Conservation (phyloP, 768 basidiomycete genomes). For the Tricholomella constricta region DNA sequence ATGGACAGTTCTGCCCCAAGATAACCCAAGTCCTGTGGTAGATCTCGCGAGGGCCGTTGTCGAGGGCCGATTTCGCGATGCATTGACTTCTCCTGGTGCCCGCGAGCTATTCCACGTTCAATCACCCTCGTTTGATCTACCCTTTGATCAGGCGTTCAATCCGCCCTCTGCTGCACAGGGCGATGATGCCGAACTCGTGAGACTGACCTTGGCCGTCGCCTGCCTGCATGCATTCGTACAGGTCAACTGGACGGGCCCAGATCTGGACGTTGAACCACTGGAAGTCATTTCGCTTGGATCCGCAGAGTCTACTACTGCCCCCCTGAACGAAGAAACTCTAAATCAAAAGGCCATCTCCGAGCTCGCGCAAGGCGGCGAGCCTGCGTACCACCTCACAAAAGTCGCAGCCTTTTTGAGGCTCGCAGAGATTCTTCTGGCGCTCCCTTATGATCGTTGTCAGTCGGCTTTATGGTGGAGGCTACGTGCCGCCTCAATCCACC, state of each 20-base stretch:
- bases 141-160: slow-evolving; percentile 42
- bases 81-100: slow-evolving; percentile 48
- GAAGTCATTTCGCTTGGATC: slow-evolving; percentile 38
- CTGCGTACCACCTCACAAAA: slow-evolving; percentile 88
- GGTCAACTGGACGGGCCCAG: slow-evolving; percentile 95
- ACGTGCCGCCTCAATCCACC: slow-evolving; percentile 70
- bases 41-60: slow-evolving; percentile 57
- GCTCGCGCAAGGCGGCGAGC: slow-evolving; percentile 87
- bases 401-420: slow-evolving; percentile 71
- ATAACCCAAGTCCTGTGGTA: slow-evolving; percentile 20
- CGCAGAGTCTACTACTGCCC: slow-evolving; percentile 15
- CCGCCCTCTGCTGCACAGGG: slow-evolving; percentile 20
- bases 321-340: slow-evolving; percentile 49
- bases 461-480: slow-evolving; percentile 83
- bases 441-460: slow-evolving; percentile 47
- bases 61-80: slow-evolving; percentile 59
- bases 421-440: slow-evolving; percentile 67
- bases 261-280: slow-evolving; percentile 60
- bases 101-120: slow-evolving; percentile 38
- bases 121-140: slow-evolving; percentile 27
- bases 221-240: slow-evolving; percentile 91
- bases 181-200: slow-evolving; percentile 49
- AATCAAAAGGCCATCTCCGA: slow-evolving; percentile 70
- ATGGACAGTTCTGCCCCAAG: slow-evolving; percentile 34
- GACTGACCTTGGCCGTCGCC: slow-evolving; percentile 70